phyloP scores from a whole-genome alignment of 148 eudicot species.

The Camellia lanceoleosa region DNA sequence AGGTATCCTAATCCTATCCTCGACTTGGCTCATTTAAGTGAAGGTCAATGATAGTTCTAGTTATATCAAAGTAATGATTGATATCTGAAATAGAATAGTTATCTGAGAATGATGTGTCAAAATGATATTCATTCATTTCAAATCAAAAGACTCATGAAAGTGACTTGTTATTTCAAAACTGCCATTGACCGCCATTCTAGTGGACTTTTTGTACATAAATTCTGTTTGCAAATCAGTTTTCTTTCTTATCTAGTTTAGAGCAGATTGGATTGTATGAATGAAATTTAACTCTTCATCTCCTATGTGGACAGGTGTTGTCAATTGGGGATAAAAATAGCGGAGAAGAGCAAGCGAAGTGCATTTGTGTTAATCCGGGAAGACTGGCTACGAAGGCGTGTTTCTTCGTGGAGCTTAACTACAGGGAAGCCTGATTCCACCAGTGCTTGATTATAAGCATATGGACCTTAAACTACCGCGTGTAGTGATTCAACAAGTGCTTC shows the following conservation, averaged over 20 bases:
- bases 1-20: conserved; percentile 77
- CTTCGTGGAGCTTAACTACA: conserved; percentile 78
- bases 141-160: too few relatives aligned
- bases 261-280: not conserved
- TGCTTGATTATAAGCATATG: conserved; percentile 79
- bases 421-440: conserved; percentile 50
- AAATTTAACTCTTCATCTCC: not conserved
- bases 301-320: conserved; percentile 51
- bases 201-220: too few relatives aligned
- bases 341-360: conserved; percentile 56
- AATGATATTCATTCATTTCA: too few relatives aligned
- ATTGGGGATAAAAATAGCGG: conserved; percentile 44
- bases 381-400: conserved; percentile 88
- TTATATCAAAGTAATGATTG: too few relatives aligned
- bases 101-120: too few relatives aligned
- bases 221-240: too few relatives aligned
- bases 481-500: conserved; percentile 42
- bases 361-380: conserved; percentile 96
- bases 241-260: not conserved
- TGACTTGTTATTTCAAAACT: too few relatives aligned
- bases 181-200: too few relatives aligned
- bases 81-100: too few relatives aligned
- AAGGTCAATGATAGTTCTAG: conserved; percentile 44
- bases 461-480: conserved; percentile 37
- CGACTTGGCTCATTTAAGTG: conserved; percentile 85